Evolutionary conservation across 2,329 filamentous ascomycete genomes (phyloP).

Genomic region (Fusarium euwallaceae): DNA sequence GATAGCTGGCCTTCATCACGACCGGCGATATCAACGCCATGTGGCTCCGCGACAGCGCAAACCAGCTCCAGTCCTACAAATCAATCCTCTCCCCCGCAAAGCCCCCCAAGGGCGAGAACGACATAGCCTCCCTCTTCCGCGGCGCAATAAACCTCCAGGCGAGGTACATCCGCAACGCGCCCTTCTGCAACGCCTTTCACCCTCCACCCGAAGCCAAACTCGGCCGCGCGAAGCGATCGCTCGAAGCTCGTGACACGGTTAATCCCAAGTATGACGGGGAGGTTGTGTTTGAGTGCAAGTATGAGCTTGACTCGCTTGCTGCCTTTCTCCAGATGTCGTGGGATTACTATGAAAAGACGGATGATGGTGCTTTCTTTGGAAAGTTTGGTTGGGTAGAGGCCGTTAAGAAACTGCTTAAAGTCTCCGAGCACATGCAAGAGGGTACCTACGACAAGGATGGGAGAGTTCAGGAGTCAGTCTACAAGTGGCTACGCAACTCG

Average conservation of each 20-base stretch:
- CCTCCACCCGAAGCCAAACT: slow-evolving; percentile 78
- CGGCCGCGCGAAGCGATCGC: slow-evolving; percentile 34
- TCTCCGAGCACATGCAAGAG: slow-evolving; percentile 77
- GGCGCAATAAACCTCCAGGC: slow-evolving; percentile 83
- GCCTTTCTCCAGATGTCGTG: slow-evolving; percentile 86
- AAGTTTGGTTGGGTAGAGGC: slow-evolving; percentile 80
- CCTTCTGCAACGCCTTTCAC: slow-evolving; percentile 96
- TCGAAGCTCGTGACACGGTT: slow-evolving; percentile 63
- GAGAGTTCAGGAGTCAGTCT: slow-evolving; percentile 69
- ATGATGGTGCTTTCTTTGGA: slow-evolving; percentile 79
- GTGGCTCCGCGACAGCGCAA: slow-evolving; percentile 91
- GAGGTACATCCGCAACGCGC: slow-evolving; percentile 75
- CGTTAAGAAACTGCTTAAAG: slow-evolving; percentile 75
- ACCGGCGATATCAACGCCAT: slow-evolving; percentile 93
- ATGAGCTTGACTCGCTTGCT: slow-evolving; percentile 91
- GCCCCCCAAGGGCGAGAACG: slow-evolving; percentile 61
- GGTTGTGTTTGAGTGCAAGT: slow-evolving; percentile 94
- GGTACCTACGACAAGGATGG: slow-evolving; percentile 78
- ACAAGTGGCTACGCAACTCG: slow-evolving; percentile 83
- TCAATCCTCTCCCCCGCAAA: slow-evolving; percentile 68
- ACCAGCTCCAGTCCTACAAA: slow-evolving; percentile 82
- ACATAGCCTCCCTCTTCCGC: slow-evolving; percentile 75
- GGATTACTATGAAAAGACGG: slow-evolving; percentile 82
- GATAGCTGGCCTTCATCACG: slow-evolving; percentile 79
- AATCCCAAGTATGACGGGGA: slow-evolving; percentile 75